Percentiles rank a stretch among this genome's conserved stretches.
phyloP scores from a whole-genome alignment of 2,329 filamentous ascomycete genomes.

The Eutypa lata region DNA sequence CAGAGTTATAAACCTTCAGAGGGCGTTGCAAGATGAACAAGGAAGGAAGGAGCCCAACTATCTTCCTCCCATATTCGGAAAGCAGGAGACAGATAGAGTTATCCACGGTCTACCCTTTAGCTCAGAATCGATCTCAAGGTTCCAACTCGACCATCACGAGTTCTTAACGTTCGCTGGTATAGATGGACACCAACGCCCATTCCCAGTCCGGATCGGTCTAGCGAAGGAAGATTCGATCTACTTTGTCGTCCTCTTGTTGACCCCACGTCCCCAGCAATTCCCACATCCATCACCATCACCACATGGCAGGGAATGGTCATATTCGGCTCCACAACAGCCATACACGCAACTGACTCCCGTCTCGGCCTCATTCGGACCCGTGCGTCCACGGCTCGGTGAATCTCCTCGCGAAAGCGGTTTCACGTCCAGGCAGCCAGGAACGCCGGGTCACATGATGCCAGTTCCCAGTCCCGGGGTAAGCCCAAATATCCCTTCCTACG shows the following conservation, averaged over 20 bases:
- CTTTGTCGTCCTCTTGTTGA: constrained; percentile 54
- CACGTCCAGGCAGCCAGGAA: constrained; percentile 27
- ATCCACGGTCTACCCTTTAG: constrained; percentile 54
- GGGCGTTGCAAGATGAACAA: constrained; percentile 55
- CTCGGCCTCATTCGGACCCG: constrained; percentile 45
- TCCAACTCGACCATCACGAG: constrained; percentile 51
- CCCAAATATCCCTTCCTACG: constrained; percentile 43
- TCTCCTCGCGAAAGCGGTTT: constrained; percentile 28
- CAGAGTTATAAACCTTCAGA: constrained; percentile 47
- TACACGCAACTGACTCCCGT: constrained; percentile 44
- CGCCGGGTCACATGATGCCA: constrained; percentile 31
- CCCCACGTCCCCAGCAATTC: constrained; percentile 32
- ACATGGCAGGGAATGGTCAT: constrained; percentile 39
- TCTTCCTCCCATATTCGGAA: constrained; percentile 60
- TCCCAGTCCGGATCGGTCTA: constrained; percentile 52
- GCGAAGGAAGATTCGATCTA: constrained; percentile 61
- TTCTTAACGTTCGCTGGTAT: constrained; percentile 50
- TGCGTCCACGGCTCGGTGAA: constrained; percentile 37
- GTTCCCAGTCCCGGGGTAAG: constrained; percentile 33
- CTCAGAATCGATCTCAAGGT: constrained; percentile 49
- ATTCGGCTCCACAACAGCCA: constrained; percentile 37
- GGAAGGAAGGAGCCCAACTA: constrained; percentile 58
- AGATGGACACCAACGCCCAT: constrained; percentile 50
- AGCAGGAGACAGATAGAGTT: constrained; percentile 51
- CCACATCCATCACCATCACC: constrained; percentile 45